phyloP scores from a whole-genome alignment of 805 yeast species.

The Wickerhamiella slavikovae region DNA sequence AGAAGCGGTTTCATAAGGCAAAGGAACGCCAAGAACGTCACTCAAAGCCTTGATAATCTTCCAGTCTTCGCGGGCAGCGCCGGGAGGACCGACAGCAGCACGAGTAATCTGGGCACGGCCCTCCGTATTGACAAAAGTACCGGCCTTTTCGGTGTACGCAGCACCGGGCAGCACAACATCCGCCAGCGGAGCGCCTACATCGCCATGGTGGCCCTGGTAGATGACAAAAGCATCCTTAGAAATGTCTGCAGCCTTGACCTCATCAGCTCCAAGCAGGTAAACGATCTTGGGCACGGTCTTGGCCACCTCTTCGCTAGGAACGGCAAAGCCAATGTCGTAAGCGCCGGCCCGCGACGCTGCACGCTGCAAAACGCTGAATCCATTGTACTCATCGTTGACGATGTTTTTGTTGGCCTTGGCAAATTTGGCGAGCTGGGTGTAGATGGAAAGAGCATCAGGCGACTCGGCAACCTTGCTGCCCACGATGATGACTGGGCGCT shows the following conservation, averaged over 20 bases:
- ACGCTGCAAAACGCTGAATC: constrained; percentile 60
- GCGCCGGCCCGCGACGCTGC: constrained; percentile 81
- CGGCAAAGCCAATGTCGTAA: constrained; percentile 60
- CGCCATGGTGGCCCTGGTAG: constrained; percentile 88
- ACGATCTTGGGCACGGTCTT: constrained; percentile 44
- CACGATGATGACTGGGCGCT: constrained; percentile 56
- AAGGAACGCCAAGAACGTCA: constrained; percentile 47
- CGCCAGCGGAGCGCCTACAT: constrained; percentile 68
- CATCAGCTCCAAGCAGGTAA: constrained; percentile 72
- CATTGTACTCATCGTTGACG: constrained; percentile 60
- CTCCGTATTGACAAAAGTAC: constrained; percentile 74
- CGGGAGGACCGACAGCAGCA: constrained; percentile 77
- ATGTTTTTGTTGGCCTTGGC: constrained; percentile 36
- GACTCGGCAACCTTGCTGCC: constrained; percentile 65
- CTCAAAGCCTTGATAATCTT: constrained; percentile 64
- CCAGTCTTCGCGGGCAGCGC: constrained; percentile 86
- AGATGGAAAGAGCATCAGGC: constrained; percentile 40
- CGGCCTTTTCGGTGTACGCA: constrained; percentile 74
- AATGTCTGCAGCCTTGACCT: constrained; percentile 41
- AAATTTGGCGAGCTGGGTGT: constrained; percentile 32
- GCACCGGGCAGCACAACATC: constrained; percentile 75
- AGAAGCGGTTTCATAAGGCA: constrained; percentile 58
- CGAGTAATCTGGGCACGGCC: constrained; percentile 72
- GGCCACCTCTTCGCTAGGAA: constrained; percentile 26
- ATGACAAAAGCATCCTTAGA: constrained; percentile 76